Conservation (phyloP, 129 eudicot species). For the Calendula officinalis region DNA sequence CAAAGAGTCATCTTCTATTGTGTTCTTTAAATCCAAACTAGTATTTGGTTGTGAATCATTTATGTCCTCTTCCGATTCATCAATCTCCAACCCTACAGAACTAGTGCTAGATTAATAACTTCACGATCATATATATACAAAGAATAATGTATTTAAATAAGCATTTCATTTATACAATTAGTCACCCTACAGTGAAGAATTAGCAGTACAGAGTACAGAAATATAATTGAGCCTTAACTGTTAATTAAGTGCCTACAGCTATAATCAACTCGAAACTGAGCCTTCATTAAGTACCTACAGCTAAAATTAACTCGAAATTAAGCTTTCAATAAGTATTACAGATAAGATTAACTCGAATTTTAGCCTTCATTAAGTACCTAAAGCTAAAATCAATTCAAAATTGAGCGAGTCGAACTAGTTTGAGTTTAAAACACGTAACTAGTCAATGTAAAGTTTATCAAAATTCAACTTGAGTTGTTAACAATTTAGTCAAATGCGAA, state of each 20-base stretch:
- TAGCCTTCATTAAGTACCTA: background rate
- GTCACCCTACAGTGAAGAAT: too few relatives aligned
- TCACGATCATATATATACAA: background rate
- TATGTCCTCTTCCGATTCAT: slow-evolving; percentile 33
- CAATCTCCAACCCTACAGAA: slow-evolving; percentile 36
- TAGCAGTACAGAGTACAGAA: too few relatives aligned
- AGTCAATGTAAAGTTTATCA: background rate
- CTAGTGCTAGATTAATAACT: slow-evolving; percentile 6
- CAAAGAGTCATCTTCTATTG: slow-evolving; percentile 61
- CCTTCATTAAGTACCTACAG: too few relatives aligned
- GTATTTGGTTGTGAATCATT: slow-evolving; percentile 21
- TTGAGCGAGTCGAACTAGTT: background rate
- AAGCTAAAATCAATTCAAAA: background rate
- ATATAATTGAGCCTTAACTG: too few relatives aligned
- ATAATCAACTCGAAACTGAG: too few relatives aligned
- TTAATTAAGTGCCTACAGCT: too few relatives aligned
- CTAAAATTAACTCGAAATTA: too few relatives aligned
- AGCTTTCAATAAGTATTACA: too few relatives aligned
- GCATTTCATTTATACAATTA: too few relatives aligned
- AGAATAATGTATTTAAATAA: too few relatives aligned
- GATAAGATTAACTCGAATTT: too few relatives aligned
- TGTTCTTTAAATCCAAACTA: slow-evolving; percentile 32
- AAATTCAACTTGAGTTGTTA: background rate
- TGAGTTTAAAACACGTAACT: background rate
- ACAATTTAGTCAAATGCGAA: background rate